Base-by-base conservation (phyloP, 2,329 filamentous ascomycete species). In the Byssochlamys sp. region DNA sequence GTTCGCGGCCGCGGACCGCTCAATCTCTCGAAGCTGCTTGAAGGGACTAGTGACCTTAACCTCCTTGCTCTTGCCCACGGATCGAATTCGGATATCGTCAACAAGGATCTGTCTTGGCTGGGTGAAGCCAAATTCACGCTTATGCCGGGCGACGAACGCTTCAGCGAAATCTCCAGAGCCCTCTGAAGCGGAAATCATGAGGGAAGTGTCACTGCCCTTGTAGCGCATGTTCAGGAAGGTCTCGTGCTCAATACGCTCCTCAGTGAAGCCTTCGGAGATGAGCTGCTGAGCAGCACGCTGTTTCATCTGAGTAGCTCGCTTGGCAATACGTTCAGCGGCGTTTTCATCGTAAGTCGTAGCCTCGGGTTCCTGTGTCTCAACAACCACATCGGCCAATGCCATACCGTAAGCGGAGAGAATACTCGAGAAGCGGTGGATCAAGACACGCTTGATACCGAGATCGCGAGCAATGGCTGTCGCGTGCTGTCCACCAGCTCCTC, bases 331-430 rank as follows among this genome's bases (percentile, higher is more conserved):
- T 53, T 3, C 24, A 48, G 26, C 60, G 33, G 50, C 68, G 57
- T 35, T 62, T 55, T 59, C 28, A 29, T 60, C 60, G 19, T 63
- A 62, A 2, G 56, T 49, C 10, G 62, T 63, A 2, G 70, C 66
- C 9, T 65, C 69, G 0, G 74, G 74, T 56, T 71, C 69, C 52
- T 69, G 68, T 0, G 64, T 63, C 39, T 78, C 75, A 4, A 67
- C 64, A 3, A 75, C 73, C 0, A 77, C 63, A 56, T 76, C 69
- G 0, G 75, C 72, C 3, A 76, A 66, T 1, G 74, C 70, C 61
- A 78, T 76, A 11, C 76, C 76, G 49, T 78, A 77, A 0, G 77
- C 77, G 0, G 75, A 78, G 0, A 79, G 64, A 2, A 77, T 62
- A 0, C 70, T 73, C 0, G 73, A 76, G 52, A 70, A 73, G 24